Evolutionary conservation across 306 rosid species (phyloP), one percentile per base, ranked within the genome.

Genomic region (Quercus gilva): DNA sequence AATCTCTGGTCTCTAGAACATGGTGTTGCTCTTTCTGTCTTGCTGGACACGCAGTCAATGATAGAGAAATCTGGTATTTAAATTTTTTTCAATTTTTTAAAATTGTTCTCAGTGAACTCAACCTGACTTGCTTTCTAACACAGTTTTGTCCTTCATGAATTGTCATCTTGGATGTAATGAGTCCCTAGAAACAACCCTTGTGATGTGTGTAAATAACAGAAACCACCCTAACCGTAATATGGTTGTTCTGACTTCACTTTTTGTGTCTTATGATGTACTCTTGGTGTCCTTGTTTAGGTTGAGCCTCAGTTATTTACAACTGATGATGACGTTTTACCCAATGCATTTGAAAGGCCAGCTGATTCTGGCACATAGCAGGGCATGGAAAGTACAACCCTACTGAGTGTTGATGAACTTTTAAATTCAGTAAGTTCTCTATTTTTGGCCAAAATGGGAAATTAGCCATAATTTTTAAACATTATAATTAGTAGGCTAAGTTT

Each of bases 11-110:
- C 99, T 82, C 77, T 77, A 33, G 45, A 86, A 55, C 71, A 85
- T 61, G 98, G 99, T 21, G 89, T 90, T 69, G 96, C 98, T 57
- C 70, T 84, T 55, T 79, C 91, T 11, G 92, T 91, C 71, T 89
- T 96, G 65, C 87, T 89, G 84, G 93, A 93, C 80, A 86, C 88
- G 74, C 89, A 85, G 59, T 80, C 85, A 85, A 81, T 91, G 84
- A 96, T 89, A 93, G 96, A 96, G 68, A 83, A 58, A 76, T 88
- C 88, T 74, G 99, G 99, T 91, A 85, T 57, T 68, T 43, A 45
- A 35, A 18, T 71, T 77, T 37, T 37, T 56, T 71, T 69, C 33
- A 52, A 28, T 43, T 74, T 67, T 60, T 77, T 58, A 21, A 69
- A 29, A 35, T 55, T 79, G 69, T 73, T 43, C 73, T 49, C 53